Percentiles rank a stretch among this genome's conserved stretches.
Evolutionary conservation across 768 basidiomycete species (phyloP).

Genomic region (Sporobolomyces pararoseus): DNA sequence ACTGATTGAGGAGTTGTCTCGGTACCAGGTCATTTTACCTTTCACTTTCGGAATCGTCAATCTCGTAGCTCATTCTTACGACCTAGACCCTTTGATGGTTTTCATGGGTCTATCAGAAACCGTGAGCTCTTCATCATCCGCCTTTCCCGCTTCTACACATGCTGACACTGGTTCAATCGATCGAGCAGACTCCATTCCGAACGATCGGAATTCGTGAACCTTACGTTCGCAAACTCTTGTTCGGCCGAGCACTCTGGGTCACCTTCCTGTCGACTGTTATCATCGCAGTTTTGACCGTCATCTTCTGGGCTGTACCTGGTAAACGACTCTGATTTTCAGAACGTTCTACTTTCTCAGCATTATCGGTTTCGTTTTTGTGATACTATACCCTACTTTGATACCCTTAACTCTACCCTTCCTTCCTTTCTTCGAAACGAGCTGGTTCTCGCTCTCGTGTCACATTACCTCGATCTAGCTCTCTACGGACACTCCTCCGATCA

Average conservation of each 20-base stretch:
- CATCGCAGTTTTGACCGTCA: constrained; percentile 73
- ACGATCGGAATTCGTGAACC: constrained; percentile 86
- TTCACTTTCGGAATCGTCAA: constrained; percentile 84
- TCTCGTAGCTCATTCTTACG: constrained; percentile 93
- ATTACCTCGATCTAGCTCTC: no score
- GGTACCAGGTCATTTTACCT: constrained; percentile 81
- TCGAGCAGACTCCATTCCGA: constrained; percentile 73
- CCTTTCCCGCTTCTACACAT: neutral
- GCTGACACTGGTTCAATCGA: neutral
- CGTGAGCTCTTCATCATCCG: constrained; percentile 13
- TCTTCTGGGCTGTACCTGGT: constrained; percentile 96
- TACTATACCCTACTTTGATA: no score
- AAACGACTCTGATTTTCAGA: constrained; percentile 62
- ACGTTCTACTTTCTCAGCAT: neutral
- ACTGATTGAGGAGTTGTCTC: neutral
- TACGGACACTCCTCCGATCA: neutral
- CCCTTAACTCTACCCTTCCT: no score
- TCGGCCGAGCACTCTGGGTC: constrained; percentile 90
- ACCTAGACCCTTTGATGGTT: constrained; percentile 91
- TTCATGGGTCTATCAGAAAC: constrained; percentile 92
- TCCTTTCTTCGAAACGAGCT: no score
- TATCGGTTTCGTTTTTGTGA: no score
- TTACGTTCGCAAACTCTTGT: constrained; percentile 84
- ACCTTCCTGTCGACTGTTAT: constrained; percentile 57
- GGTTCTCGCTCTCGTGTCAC: no score